Conservation (phyloP, 306 rosid genomes). For the Begonia peltatifolia region DNA sequence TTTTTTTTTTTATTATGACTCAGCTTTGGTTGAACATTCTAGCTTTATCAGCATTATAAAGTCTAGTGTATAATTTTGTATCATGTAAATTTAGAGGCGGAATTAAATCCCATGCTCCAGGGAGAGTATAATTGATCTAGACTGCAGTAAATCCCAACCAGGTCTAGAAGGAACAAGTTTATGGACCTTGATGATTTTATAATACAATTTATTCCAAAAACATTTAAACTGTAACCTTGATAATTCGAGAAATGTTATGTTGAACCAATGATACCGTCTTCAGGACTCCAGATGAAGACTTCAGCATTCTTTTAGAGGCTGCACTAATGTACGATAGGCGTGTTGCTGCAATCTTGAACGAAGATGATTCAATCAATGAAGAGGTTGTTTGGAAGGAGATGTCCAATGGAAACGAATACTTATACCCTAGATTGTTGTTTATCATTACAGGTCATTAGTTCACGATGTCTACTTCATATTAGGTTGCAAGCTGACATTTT, state of each 20-base stretch:
- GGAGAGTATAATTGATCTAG: too few relatives aligned
- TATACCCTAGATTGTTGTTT: slow-evolving; percentile 78
- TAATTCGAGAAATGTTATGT: not conserved
- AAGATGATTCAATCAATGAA: slow-evolving; percentile 75
- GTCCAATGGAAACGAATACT: slow-evolving; percentile 38
- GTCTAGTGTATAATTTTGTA: too few relatives aligned
- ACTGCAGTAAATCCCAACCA: too few relatives aligned
- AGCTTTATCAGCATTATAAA: too few relatives aligned
- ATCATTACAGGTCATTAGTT: slow-evolving; percentile 57
- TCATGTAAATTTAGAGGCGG: too few relatives aligned
- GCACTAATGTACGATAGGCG: slow-evolving; percentile 97
- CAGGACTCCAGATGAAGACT: slow-evolving; percentile 96
- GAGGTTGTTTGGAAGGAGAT: slow-evolving; percentile 63
- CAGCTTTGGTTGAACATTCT: too few relatives aligned
- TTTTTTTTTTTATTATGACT: too few relatives aligned
- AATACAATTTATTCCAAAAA: too few relatives aligned
- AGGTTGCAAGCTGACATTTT: slow-evolving; percentile 9
- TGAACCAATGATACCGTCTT: slow-evolving; percentile 7
- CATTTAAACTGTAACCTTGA: too few relatives aligned
- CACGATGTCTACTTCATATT: not conserved
- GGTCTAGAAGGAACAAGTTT: too few relatives aligned
- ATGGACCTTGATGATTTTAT: too few relatives aligned
- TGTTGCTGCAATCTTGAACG: slow-evolving; percentile 77
- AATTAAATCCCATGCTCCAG: too few relatives aligned
- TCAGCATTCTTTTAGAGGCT: slow-evolving; percentile 85